phyloP scores from a whole-genome alignment of 495 filamentous ascomycete genomes.

The Aspergillus cristatus region DNA sequence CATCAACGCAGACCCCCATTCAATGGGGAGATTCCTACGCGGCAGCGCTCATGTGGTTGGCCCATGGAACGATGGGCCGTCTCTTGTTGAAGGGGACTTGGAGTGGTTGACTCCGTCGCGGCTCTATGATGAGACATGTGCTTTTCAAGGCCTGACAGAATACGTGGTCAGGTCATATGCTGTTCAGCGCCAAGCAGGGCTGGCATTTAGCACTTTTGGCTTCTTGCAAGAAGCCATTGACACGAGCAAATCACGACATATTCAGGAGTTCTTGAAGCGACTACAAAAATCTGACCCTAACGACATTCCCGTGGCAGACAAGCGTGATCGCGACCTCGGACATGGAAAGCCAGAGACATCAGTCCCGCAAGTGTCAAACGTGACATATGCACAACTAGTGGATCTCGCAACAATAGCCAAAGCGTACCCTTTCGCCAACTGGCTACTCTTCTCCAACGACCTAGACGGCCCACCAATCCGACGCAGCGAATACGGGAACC shows the following conservation, averaged over 20 bases:
- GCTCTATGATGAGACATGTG: slow-evolving; percentile 29
- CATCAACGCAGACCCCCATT: slow-evolving; percentile 26
- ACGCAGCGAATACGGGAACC: slow-evolving; percentile 34
- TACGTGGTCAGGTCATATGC: slow-evolving; percentile 24
- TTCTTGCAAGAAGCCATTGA: slow-evolving; percentile 31
- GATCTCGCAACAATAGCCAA: slow-evolving; percentile 41
- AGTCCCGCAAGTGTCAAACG: slow-evolving; percentile 36
- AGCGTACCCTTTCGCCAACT: slow-evolving; percentile 41
- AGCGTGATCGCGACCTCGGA: slow-evolving; percentile 4
- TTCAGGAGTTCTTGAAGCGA: slow-evolving; percentile 26
- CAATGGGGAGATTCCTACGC: slow-evolving; percentile 29
- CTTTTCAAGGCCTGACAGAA: slow-evolving; percentile 28
- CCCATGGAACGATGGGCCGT: slow-evolving; percentile 21
- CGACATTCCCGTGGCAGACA: slow-evolving; percentile 12
- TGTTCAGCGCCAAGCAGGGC: slow-evolving; percentile 14
- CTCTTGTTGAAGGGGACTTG: slow-evolving; percentile 13
- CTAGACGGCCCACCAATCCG: slow-evolving; percentile 50
- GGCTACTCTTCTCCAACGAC: slow-evolving; percentile 46
- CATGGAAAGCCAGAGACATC: slow-evolving; percentile 20
- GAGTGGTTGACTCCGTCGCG: slow-evolving; percentile 17
- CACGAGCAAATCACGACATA: slow-evolving; percentile 30
- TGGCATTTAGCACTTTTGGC: slow-evolving; percentile 22
- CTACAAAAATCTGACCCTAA: slow-evolving; percentile 9
- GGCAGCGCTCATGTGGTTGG: slow-evolving; percentile 26
- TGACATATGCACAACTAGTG: slow-evolving; percentile 41